phyloP scores from a whole-genome alignment of 1,139 yeast species.

The Blastobotrys apis region DNA sequence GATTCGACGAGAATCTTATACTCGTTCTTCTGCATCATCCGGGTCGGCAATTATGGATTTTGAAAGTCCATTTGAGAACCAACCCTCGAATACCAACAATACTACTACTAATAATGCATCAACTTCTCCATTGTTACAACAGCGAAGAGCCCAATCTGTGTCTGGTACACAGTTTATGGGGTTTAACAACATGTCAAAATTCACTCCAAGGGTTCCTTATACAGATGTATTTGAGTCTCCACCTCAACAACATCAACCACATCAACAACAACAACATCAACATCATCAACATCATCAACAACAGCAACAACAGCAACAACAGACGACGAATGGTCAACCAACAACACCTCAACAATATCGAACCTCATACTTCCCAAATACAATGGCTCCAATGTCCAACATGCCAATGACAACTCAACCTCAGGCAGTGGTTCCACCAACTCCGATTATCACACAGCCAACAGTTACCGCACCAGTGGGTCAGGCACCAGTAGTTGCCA shows the following conservation, averaged over 20 bases:
- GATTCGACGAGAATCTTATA: slow-evolving; percentile 32
- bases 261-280: slow-evolving; percentile 12
- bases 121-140: neutral
- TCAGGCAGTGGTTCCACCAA: neutral
- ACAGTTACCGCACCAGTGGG: neutral
- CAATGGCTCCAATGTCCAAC: neutral
- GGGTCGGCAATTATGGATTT: slow-evolving; percentile 1
- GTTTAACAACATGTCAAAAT: neutral
- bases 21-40: neutral
- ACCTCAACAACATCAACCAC: no score
- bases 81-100: no score
- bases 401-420: neutral
- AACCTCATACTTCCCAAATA: slow-evolving; percentile 1
- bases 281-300: slow-evolving; percentile 10
- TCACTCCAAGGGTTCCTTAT: slow-evolving; percentile 6
- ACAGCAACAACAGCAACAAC: slow-evolving; percentile 3
- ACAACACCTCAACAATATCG: neutral
- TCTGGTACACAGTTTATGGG: slow-evolving; percentile 6
- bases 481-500: neutral
- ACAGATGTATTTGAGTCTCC: slow-evolving; percentile 1
- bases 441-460: neutral
- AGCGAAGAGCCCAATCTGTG: neutral
- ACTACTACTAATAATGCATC: no score
- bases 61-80: neutral
- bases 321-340: no score